Percentiles rank a stretch among this genome's conserved stretches.
Conservation (phyloP, 345 rosid genomes). For the Anastatica hierochuntica region DNA sequence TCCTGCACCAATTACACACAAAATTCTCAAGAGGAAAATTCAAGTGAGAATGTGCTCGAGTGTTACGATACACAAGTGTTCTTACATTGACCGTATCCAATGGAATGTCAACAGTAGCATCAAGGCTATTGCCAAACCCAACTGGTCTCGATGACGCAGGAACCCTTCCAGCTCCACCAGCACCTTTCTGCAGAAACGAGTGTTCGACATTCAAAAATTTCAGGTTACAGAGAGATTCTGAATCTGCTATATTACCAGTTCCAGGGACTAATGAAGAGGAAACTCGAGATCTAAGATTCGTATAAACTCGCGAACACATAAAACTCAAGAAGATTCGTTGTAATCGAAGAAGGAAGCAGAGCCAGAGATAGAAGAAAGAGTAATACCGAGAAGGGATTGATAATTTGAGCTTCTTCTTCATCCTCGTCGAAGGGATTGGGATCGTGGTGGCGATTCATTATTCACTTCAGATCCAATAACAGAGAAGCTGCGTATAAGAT, state of each 20-base stretch:
- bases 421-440: slow-evolving; percentile 88
- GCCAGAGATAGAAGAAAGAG: slow-evolving; percentile 13
- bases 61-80: not conserved
- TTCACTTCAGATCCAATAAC: too few species aligned
- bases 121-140: slow-evolving; percentile 58
- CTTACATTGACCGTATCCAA: slow-evolving; percentile 68
- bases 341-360: slow-evolving; percentile 17
- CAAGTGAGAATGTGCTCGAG: not conserved
- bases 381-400: slow-evolving; percentile 89
- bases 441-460: slow-evolving; percentile 78
- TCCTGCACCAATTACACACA: slow-evolving; percentile 35
- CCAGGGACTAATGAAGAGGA: too few species aligned
- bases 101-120: slow-evolving; percentile 88
- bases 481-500: too few species aligned
- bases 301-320: not conserved
- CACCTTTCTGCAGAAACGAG: slow-evolving; percentile 48
- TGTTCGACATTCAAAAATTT: not conserved
- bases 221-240: not conserved
- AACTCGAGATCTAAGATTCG: slow-evolving; percentile 8
- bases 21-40: slow-evolving; percentile 8
- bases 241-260: not conserved
- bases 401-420: slow-evolving; percentile 47
- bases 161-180: slow-evolving; percentile 56
- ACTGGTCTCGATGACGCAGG: slow-evolving; percentile 51
- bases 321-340: not conserved